Evolutionary conservation across 208 protist genomes (phyloP).

Genomic region (Naegleria fowleri): DNA sequence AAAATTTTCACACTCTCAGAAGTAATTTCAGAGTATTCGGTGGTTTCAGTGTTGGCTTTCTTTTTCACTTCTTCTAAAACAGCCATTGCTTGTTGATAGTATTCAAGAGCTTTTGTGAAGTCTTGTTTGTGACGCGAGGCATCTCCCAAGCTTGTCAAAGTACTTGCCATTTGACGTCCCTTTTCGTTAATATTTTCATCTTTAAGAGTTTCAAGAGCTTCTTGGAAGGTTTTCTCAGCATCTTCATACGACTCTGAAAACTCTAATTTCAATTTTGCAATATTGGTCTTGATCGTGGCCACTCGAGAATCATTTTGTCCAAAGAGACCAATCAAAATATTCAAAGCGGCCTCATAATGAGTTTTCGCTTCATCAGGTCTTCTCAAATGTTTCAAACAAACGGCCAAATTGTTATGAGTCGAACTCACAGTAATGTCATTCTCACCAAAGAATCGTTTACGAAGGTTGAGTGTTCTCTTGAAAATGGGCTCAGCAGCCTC

Average conservation of each 20-base stretch:
- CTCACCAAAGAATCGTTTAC: not conserved
- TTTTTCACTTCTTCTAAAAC: not conserved
- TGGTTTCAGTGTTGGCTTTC: not conserved
- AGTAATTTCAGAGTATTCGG: not conserved
- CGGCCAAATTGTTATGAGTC: constrained; percentile 4
- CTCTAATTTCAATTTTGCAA: not conserved
- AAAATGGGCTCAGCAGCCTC: not conserved
- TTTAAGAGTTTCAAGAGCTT: not conserved
- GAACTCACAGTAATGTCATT: not conserved
- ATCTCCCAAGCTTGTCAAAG: not conserved
- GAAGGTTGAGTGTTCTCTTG: not conserved
- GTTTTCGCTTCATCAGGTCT: not conserved
- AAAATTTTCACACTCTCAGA: not conserved
- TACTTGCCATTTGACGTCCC: not conserved
- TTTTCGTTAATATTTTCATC: not conserved
- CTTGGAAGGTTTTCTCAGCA: not conserved
- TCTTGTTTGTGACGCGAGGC: not conserved
- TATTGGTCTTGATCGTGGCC: not conserved
- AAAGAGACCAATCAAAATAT: not conserved
- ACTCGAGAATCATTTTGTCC: not conserved
- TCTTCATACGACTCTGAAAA: not conserved
- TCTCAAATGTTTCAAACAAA: not conserved
- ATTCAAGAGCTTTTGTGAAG: not conserved
- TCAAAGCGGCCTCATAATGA: not conserved
- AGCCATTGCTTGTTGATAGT: constrained; percentile 5